These are phyloP conservation scores for Dactylis glomerata DNA, from an alignment of 176 grass and related monocot species.

Conservation along the genomic window DNA sequence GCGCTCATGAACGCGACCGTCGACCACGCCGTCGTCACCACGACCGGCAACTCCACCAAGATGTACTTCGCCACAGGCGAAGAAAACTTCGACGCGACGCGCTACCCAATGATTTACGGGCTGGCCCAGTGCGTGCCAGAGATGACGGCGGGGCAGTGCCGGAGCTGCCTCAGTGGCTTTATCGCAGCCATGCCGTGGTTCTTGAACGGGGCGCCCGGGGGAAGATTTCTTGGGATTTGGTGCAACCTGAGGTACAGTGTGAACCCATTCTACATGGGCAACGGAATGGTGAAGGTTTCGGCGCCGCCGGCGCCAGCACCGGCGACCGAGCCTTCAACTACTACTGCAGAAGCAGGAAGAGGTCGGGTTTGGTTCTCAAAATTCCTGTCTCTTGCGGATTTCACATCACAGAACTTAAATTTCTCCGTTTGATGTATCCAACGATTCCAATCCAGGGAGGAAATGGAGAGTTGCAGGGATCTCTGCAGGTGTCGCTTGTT, in stretches of 20 bases:
- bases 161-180: slow-evolving; percentile 4
- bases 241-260: slow-evolving; percentile 27
- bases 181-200: neutral
- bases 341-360: neutral
- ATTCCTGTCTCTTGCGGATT: neutral
- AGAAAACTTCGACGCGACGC: neutral
- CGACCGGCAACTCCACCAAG: neutral
- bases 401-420: neutral
- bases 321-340: neutral
- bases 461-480: slow-evolving; percentile 21
- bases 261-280: slow-evolving; percentile 21
- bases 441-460: slow-evolving; percentile 11
- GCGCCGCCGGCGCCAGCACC: slow-evolving; percentile 15
- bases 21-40: slow-evolving; percentile 1
- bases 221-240: slow-evolving; percentile 25
- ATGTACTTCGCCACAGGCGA: slow-evolving; percentile 29
- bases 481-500: slow-evolving; percentile 18
- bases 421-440: neutral
- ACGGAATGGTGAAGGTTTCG: slow-evolving; percentile 27
- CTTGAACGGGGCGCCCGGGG: neutral
- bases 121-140: slow-evolving; percentile 41
- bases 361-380: neutral
- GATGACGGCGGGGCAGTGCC: slow-evolving; percentile 20
- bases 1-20: slow-evolving; percentile 6
- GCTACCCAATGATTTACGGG: slow-evolving; percentile 35